Evolutionary conservation across 805 yeast genomes (phyloP).

Genomic region (Candida dajiaensis): DNA sequence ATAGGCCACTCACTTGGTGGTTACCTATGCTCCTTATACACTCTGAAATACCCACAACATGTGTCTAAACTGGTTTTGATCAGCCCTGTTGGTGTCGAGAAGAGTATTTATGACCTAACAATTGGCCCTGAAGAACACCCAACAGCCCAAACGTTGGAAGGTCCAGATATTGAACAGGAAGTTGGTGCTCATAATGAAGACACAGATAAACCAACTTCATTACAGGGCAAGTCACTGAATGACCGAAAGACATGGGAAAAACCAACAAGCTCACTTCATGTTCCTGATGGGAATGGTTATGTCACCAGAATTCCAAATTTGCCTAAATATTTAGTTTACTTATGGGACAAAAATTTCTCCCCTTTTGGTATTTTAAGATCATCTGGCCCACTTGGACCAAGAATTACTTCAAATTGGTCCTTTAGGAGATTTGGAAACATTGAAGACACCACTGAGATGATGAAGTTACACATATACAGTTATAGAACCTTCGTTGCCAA

Average conservation of each 20-base stretch:
- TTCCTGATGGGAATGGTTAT: constrained; percentile 27
- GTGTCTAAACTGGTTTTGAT: constrained; percentile 48
- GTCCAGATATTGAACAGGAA: constrained; percentile 30
- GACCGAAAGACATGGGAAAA: background rate
- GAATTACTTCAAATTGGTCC: constrained; percentile 48
- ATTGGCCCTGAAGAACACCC: background rate
- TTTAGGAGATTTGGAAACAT: constrained; percentile 37
- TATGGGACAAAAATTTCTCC: constrained; percentile 52
- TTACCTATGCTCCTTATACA: constrained; percentile 54
- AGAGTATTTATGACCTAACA: constrained; percentile 34
- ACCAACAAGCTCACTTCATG: constrained; percentile 19
- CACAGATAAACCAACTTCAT: constrained; percentile 10
- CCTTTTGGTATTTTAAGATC: constrained; percentile 48
- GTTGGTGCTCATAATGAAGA: constrained; percentile 16
- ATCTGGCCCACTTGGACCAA: constrained; percentile 50
- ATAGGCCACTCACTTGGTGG: constrained; percentile 74
- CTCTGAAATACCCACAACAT: constrained; percentile 47
- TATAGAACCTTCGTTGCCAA: constrained; percentile 44
- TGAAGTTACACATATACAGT: constrained; percentile 47
- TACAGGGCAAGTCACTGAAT: background rate
- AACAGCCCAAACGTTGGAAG: constrained; percentile 10
- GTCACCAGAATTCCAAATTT: constrained; percentile 29
- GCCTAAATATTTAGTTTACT: constrained; percentile 30
- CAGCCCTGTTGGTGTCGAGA: constrained; percentile 72
- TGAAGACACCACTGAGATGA: constrained; percentile 23